Conservation (phyloP, 495 filamentous ascomycete genomes). For the Cercophora samala region DNA sequence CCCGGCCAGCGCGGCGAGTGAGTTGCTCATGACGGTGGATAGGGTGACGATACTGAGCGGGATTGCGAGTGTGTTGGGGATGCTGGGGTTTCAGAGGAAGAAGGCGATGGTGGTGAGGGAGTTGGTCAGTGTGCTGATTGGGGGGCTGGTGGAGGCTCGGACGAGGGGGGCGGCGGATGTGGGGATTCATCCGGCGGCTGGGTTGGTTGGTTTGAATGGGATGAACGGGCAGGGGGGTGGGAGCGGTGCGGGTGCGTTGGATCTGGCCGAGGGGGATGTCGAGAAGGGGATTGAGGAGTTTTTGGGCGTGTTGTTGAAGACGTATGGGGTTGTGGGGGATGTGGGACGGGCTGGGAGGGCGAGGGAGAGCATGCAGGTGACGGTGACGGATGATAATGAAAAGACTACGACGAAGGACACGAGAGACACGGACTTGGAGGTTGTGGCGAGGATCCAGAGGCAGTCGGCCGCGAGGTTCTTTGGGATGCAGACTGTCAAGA, state of each 20-base stretch:
- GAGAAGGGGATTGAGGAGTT: constrained; percentile 64
- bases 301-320: constrained; percentile 45
- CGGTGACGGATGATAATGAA: constrained; percentile 29
- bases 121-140: constrained; percentile 75
- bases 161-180: constrained; percentile 91
- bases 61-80: constrained; percentile 75
- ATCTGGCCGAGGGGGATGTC: constrained; percentile 71
- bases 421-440: constrained; percentile 41
- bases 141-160: constrained; percentile 83
- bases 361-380: not conserved
- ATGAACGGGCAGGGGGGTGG: constrained; percentile 42
- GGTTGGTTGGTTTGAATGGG: constrained; percentile 60
- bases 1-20: constrained; percentile 56
- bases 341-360: constrained; percentile 13
- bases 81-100: constrained; percentile 74
- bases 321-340: constrained; percentile 49
- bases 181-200: constrained; percentile 90
- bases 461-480: constrained; percentile 56
- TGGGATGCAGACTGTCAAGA: constrained; percentile 68
- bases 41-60: constrained; percentile 74
- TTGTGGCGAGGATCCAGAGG: constrained; percentile 49
- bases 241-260: constrained; percentile 53
- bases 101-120: constrained; percentile 85
- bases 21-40: constrained; percentile 66
- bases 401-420: not conserved